A percentile compares a stretch with the other conserved stretches of the same genome.
phyloP scores from a whole-genome alignment of 2,329 filamentous ascomycete genomes.

The Fusarium begoniae region DNA sequence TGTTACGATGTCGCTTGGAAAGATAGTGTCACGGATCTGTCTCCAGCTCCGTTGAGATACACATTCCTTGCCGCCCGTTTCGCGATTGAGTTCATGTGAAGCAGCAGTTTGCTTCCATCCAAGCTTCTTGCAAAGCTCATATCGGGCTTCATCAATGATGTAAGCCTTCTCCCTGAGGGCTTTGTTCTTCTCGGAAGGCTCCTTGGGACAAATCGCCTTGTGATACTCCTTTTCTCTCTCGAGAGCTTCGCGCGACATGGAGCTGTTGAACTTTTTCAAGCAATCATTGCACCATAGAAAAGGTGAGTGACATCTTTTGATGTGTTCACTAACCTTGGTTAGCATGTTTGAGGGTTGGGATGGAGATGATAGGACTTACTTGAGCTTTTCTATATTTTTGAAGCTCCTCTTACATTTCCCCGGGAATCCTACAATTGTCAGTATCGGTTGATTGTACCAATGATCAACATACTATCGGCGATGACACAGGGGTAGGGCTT shows the following conservation, averaged over 20 bases:
- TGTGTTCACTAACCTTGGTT: background rate
- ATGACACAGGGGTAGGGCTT: background rate
- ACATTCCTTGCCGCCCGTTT: background rate
- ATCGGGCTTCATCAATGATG: background rate
- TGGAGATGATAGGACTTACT: background rate
- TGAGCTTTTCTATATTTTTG: slow-evolving; percentile 1
- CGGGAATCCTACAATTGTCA: background rate
- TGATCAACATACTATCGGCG: background rate
- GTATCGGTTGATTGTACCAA: too few relatives aligned
- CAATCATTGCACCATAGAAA: background rate
- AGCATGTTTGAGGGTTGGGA: background rate
- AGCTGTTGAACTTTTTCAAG: slow-evolving; percentile 10
- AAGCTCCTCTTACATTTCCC: background rate
- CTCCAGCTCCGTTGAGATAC: slow-evolving; percentile 2
- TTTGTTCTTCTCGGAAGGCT: background rate
- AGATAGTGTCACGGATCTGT: slow-evolving; percentile 9
- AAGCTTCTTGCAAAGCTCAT: background rate
- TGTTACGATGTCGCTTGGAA: background rate
- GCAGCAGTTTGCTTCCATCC: slow-evolving; percentile 1
- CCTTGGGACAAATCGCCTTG: rapidly evolving
- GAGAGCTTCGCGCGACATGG: too few relatives aligned
- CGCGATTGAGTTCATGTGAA: background rate
- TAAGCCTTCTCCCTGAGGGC: background rate
- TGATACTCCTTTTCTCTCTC: background rate
- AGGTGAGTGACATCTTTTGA: background rate